Percentiles rank a stretch among this genome's conserved stretches.
phyloP scores from a whole-genome alignment of 2,329 filamentous ascomycete species.

The Cytospora mali region DNA sequence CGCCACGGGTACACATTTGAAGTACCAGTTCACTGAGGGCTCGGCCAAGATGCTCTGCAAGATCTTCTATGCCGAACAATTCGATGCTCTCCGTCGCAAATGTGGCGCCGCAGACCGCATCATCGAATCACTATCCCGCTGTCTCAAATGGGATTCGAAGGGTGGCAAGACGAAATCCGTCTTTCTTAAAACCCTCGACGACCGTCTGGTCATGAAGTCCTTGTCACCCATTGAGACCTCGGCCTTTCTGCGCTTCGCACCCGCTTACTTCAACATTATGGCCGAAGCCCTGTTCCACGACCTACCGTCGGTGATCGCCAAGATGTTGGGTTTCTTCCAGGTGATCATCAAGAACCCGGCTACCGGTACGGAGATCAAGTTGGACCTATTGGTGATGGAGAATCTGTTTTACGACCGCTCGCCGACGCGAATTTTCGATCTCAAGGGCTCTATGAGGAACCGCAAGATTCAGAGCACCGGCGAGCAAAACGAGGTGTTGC shows the following conservation, averaged over 20 bases:
- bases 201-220: constrained; percentile 90
- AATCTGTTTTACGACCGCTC: constrained; percentile 96
- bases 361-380: constrained; percentile 91
- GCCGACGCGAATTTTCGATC: constrained; percentile 87
- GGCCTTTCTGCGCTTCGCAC: constrained; percentile 92
- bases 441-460: constrained; percentile 98
- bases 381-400: constrained; percentile 93
- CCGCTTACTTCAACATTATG: constrained; percentile 97
- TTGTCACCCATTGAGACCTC: constrained; percentile 89
- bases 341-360: constrained; percentile 94
- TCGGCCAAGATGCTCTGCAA: constrained; percentile 97
- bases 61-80: constrained; percentile 97
- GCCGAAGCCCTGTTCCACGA: constrained; percentile 94
- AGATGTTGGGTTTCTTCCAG: constrained; percentile 99
- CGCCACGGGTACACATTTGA: constrained; percentile 87
- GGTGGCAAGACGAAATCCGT: constrained; percentile 97
- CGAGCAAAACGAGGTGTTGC: constrained; percentile 91
- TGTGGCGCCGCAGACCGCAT: constrained; percentile 93
- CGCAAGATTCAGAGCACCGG: constrained; percentile 95
- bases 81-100: constrained; percentile 89
- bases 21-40: constrained; percentile 93
- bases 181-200: constrained; percentile 94
- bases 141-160: constrained; percentile 96
- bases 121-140: constrained; percentile 90
- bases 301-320: constrained; percentile 93